These are phyloP conservation scores for Scenedesmus sp. DNA, from an alignment of 163 green algal genomes.

Conservation along the genomic window DNA sequence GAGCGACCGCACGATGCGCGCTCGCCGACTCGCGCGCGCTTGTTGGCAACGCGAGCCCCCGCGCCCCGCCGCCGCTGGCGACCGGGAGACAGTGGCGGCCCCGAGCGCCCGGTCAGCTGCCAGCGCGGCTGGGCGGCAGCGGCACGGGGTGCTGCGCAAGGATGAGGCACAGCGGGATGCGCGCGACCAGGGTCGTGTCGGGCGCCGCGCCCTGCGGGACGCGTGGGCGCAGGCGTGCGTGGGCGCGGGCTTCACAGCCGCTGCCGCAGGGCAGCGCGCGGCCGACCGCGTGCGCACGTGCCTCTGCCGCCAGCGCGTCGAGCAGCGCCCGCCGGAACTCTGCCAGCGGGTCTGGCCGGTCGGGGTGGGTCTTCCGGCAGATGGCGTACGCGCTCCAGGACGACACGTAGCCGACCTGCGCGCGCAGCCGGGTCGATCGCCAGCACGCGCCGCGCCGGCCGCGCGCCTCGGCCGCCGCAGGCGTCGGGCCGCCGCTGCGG, in stretches of 20 bases:
- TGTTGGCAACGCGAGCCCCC: too few species aligned
- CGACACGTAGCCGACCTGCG: conserved; percentile 27
- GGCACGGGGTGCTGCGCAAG: conserved; percentile 33
- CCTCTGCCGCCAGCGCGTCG: conserved; percentile 11
- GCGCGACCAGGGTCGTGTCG: conserved; percentile 16
- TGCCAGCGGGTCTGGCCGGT: conserved; percentile 20
- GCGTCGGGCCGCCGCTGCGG: not conserved
- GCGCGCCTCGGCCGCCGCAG: too few species aligned
- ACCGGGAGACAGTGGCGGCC: too few species aligned
- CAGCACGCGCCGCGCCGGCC: too few species aligned
- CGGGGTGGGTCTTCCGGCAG: conserved; percentile 8
- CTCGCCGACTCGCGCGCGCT: not conserved
- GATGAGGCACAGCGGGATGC: conserved; percentile 13
- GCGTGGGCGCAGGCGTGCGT: too few species aligned
- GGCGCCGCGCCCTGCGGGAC: not conserved
- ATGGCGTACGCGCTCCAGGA: conserved; percentile 30
- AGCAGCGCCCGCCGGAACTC: conserved; percentile 15
- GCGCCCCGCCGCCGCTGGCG: too few species aligned
- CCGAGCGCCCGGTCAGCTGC: not conserved
- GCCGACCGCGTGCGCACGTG: too few species aligned
- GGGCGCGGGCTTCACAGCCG: too few species aligned
- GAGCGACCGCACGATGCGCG: too few species aligned
- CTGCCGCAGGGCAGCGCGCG: not conserved
- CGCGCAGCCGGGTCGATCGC: too few species aligned
- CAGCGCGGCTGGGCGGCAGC: not conserved